Base-by-base conservation (phyloP, 257 asterid genomes). In the Fraxinus americana region DNA sequence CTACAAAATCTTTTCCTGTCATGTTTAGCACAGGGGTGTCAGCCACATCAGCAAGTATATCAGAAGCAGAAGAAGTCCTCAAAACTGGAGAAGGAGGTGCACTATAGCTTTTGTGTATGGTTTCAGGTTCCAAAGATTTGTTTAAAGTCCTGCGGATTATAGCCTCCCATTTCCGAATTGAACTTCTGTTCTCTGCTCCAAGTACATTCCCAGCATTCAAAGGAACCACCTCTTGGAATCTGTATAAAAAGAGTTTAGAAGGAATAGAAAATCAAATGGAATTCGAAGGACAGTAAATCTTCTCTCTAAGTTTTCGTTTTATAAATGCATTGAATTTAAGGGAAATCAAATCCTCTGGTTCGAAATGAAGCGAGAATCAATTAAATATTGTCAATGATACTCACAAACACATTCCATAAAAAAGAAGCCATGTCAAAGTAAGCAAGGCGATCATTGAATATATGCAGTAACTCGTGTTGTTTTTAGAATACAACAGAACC, bases 201-300 rank as follows among this genome's bases (percentile, higher is more conserved):
- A 94, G 82, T 72, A 94, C 97, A 63, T 95, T 95, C 67, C 98
- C 97, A 76, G 98, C 99, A 74, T 78, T 95, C 70, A 95, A 74
- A 71, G 99, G 99, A 70, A 94, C 99, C 78, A 94, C 96, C 80
- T 94, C 99, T 85, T 94, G 99, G 70, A 94, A 91, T 38, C 99
- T 94, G 92, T 35, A n/a, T 29, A 67, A 45, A 27, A 19, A 76
- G 30, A 78, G 38, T 75, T 75, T 75, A 43, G 7, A 54, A 48
- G 32, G 35, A 73, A 35, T 74, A n/a, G 25, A 29, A 61, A 25
- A 77, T 43, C 0, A 59, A 54, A 52, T 70, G 74, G 61, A 48
- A 67, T 36, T 36, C 30, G 16, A 16, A 48, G 57, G 7, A 48
- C 21, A 2, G 4, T 16, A 48, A 48, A 16, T 48, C 59, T 48